Evolutionary conservation across 2,329 filamentous ascomycete species (phyloP), one percentile per base, ranked within the genome.

Genomic region (Aspergillus pseudoterreus): DNA sequence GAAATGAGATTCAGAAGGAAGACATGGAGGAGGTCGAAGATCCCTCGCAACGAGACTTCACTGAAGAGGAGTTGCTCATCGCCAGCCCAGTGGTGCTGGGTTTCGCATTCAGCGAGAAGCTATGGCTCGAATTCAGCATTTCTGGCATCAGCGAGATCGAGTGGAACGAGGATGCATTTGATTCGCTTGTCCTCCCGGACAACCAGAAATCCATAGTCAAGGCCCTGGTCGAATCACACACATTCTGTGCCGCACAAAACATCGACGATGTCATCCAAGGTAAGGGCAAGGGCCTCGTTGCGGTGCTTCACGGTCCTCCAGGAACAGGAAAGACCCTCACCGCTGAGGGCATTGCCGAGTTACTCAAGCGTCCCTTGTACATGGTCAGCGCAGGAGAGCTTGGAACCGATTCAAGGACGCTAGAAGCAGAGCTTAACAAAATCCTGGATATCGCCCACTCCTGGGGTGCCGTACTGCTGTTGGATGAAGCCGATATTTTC

Each of bases 251-350:
- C 0, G 83, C 88, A 1, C 82, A 88, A 63, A 92, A 86, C 47
- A 91, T 95, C 57, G 90, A 95, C 69, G 90, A 89, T 65, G 83
- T 89, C 27, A 88, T 89, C 47, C 82, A 86, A 64, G 90, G 90
- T 63, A 95, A 95, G 68, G 91, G 90, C 53, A 90, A 89, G 63
- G 90, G 91, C 0, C 82, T 95, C 14, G 90, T 95, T 35, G 79
- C 82, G 36, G 87, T 95, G 1, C 80, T 96, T 0, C 90, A 95
- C 60, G 90, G 90, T 3, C 88, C 89, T 4, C 90, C 91, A 0
- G 91, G 90, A 15, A 92, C 90, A 0, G 91, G 91, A 46, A 95
- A 95, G 73, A 95, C 90, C 0, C 78, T 95, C 5, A 95, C 91
- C 0, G 90, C 89, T 1, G 90, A 95, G 67, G 87, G 87, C 10